Base-by-base conservation (phyloP, 2,329 filamentous ascomycete genomes). In the Fusarium metavorans region DNA sequence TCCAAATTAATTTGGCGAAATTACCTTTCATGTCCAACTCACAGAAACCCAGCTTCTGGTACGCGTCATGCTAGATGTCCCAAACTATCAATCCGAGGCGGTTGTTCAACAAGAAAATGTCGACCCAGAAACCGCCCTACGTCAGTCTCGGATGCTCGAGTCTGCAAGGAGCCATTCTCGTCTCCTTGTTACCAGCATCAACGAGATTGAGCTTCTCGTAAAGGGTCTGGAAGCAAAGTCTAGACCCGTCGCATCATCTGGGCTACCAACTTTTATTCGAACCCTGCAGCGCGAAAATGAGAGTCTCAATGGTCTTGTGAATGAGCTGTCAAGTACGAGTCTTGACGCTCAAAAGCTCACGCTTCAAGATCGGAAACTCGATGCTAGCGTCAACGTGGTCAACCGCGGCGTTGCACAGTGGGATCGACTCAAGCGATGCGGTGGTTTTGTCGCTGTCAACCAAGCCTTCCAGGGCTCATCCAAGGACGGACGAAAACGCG, bases 401-500 rank as follows among this genome's bases (percentile, higher is more conserved):
- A 73, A 67, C 32, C 80, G 81, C 18, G 66, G 60, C 10, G 64
- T 67, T 6, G 60, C 71, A 6, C 80, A 81, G 20, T 84, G 83
- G 83, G 71, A 75, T 37, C 73, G 79, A 7, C 76, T 84, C 48
- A 83, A 82, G 63, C 78, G 79, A 32, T 82, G 80, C 32, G 75
- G 68, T 48, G 64, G 73, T 34, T 75, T 84, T 41, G 75, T 82
- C 35, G 78, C 79, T 43, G 57, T 83, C 35, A 80, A 82, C 45
- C 79, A 80, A 50, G 71, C 79, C 0, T 83, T 84, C 52, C 81
- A 82, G 25, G 81, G 80, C n/a, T 80, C 80, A 5, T 76, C 76
- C 10, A 78, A 73, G 41, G 76, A 80, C 14, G 67, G 66, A 10
- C 76, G 82, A 23, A 76, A 66, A 56, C 59, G 62, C 32, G 75